Evolutionary conservation across 148 eudicot genomes (phyloP).

Genomic region (Selenicereus undatus): DNA sequence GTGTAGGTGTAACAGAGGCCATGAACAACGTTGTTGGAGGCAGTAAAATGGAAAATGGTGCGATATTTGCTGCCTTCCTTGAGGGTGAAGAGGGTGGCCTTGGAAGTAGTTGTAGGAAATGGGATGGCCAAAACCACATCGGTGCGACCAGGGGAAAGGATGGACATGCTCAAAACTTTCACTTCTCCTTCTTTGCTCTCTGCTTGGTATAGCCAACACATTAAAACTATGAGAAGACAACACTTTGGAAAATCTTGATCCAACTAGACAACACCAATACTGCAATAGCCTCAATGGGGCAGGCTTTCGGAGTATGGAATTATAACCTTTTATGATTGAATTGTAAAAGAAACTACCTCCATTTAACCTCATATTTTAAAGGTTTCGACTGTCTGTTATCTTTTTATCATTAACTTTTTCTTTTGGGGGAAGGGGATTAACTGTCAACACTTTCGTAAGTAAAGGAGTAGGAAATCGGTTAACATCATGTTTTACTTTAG

Average conservation of each 20-base stretch:
- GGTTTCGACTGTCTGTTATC: neutral
- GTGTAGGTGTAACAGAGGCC: slow-evolving; percentile 32
- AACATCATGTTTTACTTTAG: neutral
- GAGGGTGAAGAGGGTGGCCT: slow-evolving; percentile 34
- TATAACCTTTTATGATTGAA: neutral
- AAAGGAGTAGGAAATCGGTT: neutral
- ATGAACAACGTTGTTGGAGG: slow-evolving; percentile 17
- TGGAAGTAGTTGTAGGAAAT: slow-evolving; percentile 29
- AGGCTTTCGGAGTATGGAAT: neutral
- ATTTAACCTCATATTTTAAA: neutral
- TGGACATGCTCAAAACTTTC: slow-evolving; percentile 30
- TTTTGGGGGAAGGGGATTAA: neutral
- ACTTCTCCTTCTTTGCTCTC: slow-evolving; percentile 29
- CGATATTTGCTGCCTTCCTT: slow-evolving; percentile 40
- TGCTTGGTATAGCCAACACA: slow-evolving; percentile 2
- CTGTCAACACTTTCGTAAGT: neutral
- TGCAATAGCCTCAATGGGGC: neutral
- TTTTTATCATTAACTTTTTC: neutral
- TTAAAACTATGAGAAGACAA: neutral
- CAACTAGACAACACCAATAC: neutral
- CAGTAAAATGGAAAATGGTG: slow-evolving; percentile 28
- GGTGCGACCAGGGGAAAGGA: slow-evolving; percentile 29
- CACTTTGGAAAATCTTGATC: neutral
- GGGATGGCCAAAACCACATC: slow-evolving; percentile 36
- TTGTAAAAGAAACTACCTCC: neutral